Percentiles rank a stretch among this genome's conserved stretches.
These are phyloP conservation scores for Tricholoma furcatifolium DNA, from an alignment of 768 basidiomycete genomes.

Conservation along the genomic window DNA sequence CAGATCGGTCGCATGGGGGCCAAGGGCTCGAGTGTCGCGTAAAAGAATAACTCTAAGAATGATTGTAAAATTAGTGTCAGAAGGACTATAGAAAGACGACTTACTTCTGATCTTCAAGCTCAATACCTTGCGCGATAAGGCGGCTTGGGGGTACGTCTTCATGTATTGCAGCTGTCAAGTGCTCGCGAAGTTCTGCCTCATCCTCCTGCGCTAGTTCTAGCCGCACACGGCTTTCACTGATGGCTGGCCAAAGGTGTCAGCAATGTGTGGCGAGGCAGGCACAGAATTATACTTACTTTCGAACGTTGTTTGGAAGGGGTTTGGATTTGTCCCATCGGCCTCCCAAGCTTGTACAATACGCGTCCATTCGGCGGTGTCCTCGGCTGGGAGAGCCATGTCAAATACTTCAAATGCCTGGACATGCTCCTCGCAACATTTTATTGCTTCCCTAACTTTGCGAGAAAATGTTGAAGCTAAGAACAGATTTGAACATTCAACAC, in stretches of 20 bases:
- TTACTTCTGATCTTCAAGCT: constrained; percentile 33
- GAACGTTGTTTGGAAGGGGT: background rate
- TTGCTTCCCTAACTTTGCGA: constrained; percentile 13
- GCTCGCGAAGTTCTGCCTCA: background rate
- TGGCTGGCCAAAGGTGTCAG: background rate
- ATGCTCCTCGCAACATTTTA: constrained; percentile 1
- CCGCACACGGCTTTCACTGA: no score
- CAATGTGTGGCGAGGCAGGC: no score
- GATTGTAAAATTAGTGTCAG: no score
- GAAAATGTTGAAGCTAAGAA: constrained; percentile 8
- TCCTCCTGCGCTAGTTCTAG: background rate
- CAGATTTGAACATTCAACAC: background rate
- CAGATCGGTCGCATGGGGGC: constrained; percentile 23
- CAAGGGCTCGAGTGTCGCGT: constrained; percentile 12
- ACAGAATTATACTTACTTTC: background rate
- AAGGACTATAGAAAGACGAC: no score
- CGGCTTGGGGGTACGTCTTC: constrained; percentile 6
- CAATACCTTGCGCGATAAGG: no score
- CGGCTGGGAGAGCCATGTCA: background rate
- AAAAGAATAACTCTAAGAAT: constrained; percentile 15
- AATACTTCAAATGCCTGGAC: constrained; percentile 12
- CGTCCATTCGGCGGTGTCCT: constrained; percentile 2
- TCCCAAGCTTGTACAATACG: constrained; percentile 7
- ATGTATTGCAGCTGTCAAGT: background rate
- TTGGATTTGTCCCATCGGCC: background rate